phyloP scores from a whole-genome alignment of 768 basidiomycete species.

The Cystobasidium ongulense region DNA sequence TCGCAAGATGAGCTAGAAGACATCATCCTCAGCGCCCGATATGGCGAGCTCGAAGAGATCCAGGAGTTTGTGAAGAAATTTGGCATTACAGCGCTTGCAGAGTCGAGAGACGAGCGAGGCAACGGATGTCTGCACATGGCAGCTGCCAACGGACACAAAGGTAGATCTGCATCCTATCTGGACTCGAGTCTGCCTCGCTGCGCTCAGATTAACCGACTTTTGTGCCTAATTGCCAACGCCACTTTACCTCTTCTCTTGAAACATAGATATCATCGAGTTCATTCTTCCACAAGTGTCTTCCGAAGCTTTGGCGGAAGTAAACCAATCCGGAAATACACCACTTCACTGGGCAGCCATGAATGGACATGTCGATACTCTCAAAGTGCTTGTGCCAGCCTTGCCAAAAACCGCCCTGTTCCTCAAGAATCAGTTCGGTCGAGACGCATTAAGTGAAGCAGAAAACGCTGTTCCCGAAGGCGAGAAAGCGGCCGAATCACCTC shows the following conservation, averaged over 20 bases:
- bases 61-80: constrained; percentile 38
- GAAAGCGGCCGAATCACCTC: not conserved
- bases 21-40: constrained; percentile 42
- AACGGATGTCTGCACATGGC: constrained; percentile 42
- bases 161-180: constrained; percentile 36
- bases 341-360: constrained; percentile 34
- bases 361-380: constrained; percentile 16
- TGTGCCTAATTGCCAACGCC: not conserved
- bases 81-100: constrained; percentile 33
- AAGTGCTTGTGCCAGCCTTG: constrained; percentile 21
- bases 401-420: constrained; percentile 26
- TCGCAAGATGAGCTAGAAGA: constrained; percentile 40
- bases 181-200: too few relatives aligned
- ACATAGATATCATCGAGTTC: constrained; percentile 23
- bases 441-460: constrained; percentile 22
- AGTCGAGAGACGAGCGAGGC: constrained; percentile 40
- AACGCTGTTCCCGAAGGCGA: not conserved
- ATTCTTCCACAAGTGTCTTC: constrained; percentile 5
- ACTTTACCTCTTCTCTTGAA: not conserved
- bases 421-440: constrained; percentile 19
- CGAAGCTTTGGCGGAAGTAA: constrained; percentile 3
- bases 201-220: not conserved
- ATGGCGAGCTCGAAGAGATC: constrained; percentile 41
- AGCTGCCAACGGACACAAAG: constrained; percentile 42
- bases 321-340: constrained; percentile 29